Percentiles rank a stretch among this genome's conserved stretches.
Conservation (phyloP, 2,329 filamentous ascomycete species). For the Alternaria infectoria region DNA sequence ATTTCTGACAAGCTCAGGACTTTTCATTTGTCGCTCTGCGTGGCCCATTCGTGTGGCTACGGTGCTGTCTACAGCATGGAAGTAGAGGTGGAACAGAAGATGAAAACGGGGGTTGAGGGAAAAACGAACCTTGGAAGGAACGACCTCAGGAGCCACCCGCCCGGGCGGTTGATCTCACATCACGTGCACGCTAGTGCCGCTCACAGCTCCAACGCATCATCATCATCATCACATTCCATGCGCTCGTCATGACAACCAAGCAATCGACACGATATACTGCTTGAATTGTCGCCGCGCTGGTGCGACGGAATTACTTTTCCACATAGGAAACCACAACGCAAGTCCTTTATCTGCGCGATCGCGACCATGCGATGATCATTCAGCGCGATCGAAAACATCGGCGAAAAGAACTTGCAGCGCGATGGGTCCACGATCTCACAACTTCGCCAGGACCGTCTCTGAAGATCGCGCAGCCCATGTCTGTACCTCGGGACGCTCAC, state of each 20-base stretch:
- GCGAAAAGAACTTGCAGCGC: background rate
- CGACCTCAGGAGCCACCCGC: background rate
- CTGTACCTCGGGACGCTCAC: slow-evolving; percentile 35
- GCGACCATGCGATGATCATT: background rate
- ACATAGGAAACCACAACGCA: background rate
- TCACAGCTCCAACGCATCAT: background rate
- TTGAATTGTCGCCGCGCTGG: no score
- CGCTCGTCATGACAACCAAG: background rate
- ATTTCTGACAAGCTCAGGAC: no score
- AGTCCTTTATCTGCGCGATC: background rate
- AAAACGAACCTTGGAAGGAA: background rate
- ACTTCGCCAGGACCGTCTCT: slow-evolving; percentile 26
- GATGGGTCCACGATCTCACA: slow-evolving; percentile 11
- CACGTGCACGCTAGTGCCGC: background rate
- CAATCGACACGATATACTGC: background rate
- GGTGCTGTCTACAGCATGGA: background rate
- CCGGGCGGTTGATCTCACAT: background rate
- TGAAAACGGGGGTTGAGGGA: background rate
- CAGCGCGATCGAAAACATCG: background rate
- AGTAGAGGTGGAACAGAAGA: background rate
- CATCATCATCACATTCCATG: background rate
- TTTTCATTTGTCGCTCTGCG: no score
- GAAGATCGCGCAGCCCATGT: slow-evolving; percentile 27
- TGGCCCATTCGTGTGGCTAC: no score
- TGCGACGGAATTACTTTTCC: background rate